Evolutionary conservation across 257 asterid species (phyloP).

Genomic region (Buddleja alternifolia): DNA sequence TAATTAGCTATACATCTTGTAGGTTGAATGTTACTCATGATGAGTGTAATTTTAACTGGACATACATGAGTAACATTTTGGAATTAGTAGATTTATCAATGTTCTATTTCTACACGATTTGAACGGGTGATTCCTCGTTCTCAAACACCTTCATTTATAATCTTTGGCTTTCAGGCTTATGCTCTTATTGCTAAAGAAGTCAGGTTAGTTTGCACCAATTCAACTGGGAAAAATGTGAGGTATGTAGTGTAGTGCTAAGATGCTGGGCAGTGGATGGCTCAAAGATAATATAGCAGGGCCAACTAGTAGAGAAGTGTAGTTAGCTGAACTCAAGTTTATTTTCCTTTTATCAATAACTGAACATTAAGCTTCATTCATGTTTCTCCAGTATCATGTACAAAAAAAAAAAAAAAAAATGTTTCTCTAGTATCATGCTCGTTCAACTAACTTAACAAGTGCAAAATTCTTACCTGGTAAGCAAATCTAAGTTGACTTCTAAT

Average conservation of each 20-base stretch:
- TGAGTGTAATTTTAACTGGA: neutral
- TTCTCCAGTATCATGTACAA: too few species aligned
- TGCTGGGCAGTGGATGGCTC: conserved; percentile 87
- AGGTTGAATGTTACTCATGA: conserved; percentile 13
- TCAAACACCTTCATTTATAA: conserved; percentile 23
- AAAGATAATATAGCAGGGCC: conserved; percentile 92
- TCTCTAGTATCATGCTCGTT: too few species aligned
- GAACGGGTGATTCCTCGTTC: conserved; percentile 19
- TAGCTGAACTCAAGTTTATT: too few species aligned
- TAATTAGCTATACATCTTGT: conserved; percentile 23
- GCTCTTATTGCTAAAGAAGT: conserved; percentile 92
- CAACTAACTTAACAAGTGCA: too few species aligned
- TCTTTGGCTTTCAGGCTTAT: conserved; percentile 84
- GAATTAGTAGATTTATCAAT: neutral
- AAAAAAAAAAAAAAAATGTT: too few species aligned
- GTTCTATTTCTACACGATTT: conserved; percentile 1
- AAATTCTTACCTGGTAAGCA: too few species aligned
- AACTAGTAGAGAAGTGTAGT: too few species aligned
- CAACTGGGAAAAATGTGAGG: conserved; percentile 68
- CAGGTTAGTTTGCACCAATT: conserved; percentile 85
- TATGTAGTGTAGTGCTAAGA: conserved; percentile 85
- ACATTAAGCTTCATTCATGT: too few species aligned
- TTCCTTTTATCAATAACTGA: too few species aligned
- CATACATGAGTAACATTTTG: conserved; percentile 8
- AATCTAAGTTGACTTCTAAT: too few species aligned